A percentile compares a stretch with the other conserved stretches of the same genome.
Evolutionary conservation across 2,329 filamentous ascomycete genomes (phyloP).

Genomic region (Colletotrichum abscissum): DNA sequence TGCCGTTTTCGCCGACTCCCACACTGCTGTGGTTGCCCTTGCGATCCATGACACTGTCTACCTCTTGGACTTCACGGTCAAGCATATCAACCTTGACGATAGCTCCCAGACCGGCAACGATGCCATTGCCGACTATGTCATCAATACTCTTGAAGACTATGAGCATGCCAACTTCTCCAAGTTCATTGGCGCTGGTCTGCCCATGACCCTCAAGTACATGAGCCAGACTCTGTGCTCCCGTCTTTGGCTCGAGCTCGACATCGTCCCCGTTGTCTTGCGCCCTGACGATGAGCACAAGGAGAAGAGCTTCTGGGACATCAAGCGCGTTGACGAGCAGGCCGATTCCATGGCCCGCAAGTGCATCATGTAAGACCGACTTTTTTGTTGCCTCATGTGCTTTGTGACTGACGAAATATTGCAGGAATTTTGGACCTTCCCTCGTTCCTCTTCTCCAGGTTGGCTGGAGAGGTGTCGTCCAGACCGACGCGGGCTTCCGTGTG

Average conservation of each 20-base stretch:
- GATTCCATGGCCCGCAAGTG: slow-evolving; percentile 86
- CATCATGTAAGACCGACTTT: slow-evolving; percentile 67
- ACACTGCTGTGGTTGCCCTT: slow-evolving; percentile 70
- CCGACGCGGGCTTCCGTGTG: slow-evolving; percentile 74
- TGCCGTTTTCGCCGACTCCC: slow-evolving; percentile 61
- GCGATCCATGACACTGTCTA: slow-evolving; percentile 81
- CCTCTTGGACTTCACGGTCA: slow-evolving; percentile 77
- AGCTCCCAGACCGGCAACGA: slow-evolving; percentile 53
- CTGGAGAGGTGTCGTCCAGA: slow-evolving; percentile 75
- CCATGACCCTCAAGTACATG: slow-evolving; percentile 66
- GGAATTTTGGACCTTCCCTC: slow-evolving; percentile 78
- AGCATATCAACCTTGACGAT: slow-evolving; percentile 61
- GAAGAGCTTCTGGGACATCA: slow-evolving; percentile 61
- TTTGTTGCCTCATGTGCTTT: not conserved
- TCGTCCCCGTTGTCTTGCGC: slow-evolving; percentile 76
- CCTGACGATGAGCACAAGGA: slow-evolving; percentile 57
- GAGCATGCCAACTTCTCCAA: slow-evolving; percentile 76
- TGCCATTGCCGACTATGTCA: slow-evolving; percentile 68
- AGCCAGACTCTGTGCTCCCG: slow-evolving; percentile 75
- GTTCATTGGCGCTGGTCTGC: slow-evolving; percentile 79
- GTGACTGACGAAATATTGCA: slow-evolving; percentile 43
- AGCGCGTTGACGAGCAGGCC: slow-evolving; percentile 81
- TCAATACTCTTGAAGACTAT: slow-evolving; percentile 68
- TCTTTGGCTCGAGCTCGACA: slow-evolving; percentile 81
- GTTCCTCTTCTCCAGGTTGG: slow-evolving; percentile 76